These are phyloP conservation scores for Pestalotiopsis sp. DNA, from an alignment of 2,329 filamentous ascomycete species.

Conservation along the genomic window DNA sequence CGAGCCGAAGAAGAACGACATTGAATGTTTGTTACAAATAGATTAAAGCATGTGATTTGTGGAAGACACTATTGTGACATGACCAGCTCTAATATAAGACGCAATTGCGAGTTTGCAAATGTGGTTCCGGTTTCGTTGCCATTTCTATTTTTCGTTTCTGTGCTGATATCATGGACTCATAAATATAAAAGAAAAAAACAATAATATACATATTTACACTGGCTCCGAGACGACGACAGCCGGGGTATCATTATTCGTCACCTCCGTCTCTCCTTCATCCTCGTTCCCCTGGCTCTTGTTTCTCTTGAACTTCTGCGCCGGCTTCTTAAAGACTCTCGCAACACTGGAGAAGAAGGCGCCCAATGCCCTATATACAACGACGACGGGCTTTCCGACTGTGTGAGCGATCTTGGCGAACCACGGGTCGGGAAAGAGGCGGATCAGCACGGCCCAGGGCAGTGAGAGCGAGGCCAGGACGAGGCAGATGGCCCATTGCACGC, in stretches of 20 bases:
- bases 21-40: too few relatives aligned
- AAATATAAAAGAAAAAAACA: neutral
- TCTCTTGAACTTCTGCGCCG: conserved; percentile 7
- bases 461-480: conserved; percentile 50
- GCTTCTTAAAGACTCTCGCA: conserved; percentile 20
- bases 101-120: too few relatives aligned
- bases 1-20: too few relatives aligned
- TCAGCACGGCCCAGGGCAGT: conserved; percentile 50
- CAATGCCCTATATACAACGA: conserved; percentile 26
- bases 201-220: neutral
- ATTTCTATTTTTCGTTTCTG: too few relatives aligned
- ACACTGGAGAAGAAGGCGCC: conserved; percentile 22
- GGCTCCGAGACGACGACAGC: conserved; percentile 27
- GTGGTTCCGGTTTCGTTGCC: too few relatives aligned
- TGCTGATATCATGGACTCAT: neutral
- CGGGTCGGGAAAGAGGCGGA: conserved; percentile 53
- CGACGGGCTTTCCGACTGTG: conserved; percentile 32
- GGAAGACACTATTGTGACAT: too few relatives aligned
- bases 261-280: neutral
- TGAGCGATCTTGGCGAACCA: conserved; percentile 36
- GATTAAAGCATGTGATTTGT: too few relatives aligned
- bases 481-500: conserved; percentile 57
- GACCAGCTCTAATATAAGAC: too few relatives aligned
- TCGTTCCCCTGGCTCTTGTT: neutral
- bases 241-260: conserved; percentile 19